Conservation (phyloP, 2,329 filamentous ascomycete genomes). For the Penicillium sp. region DNA sequence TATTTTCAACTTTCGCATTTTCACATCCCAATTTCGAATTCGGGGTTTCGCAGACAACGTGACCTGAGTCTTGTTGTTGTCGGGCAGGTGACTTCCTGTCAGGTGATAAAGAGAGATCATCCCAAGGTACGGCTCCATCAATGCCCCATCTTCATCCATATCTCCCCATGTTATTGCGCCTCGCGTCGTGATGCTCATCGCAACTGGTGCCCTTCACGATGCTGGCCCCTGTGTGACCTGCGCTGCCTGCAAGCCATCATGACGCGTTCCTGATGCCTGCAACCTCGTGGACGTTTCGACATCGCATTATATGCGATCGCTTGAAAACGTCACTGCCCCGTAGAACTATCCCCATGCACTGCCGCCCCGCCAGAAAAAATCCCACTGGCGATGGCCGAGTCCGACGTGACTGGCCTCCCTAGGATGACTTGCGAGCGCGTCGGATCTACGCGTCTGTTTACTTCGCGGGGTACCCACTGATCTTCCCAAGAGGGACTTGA, state of each 20-base stretch:
- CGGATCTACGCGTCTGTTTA: constrained; percentile 30
- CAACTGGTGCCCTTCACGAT: constrained; percentile 13
- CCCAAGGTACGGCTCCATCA: constrained; percentile 35
- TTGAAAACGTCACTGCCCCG: not conserved
- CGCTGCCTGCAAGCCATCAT: constrained; percentile 26
- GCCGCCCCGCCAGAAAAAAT: not conserved
- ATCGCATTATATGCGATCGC: not conserved
- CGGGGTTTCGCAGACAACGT: constrained; percentile 28
- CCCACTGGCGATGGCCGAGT: not conserved
- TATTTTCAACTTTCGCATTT: constrained; percentile 19
- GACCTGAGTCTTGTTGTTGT: constrained; percentile 37
- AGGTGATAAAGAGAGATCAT: constrained; percentile 44
- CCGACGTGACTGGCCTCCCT: constrained; percentile 1
- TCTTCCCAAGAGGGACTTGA: constrained; percentile 12
- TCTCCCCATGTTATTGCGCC: constrained; percentile 14
- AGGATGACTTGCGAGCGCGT: constrained; percentile 24
- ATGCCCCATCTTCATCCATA: constrained; percentile 16
- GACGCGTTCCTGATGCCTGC: constrained; percentile 29
- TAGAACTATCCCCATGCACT: constrained; percentile 2
- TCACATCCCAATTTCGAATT: constrained; percentile 28
- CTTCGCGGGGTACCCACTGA: constrained; percentile 15
- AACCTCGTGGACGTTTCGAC: not conserved
- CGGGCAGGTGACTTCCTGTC: constrained; percentile 45
- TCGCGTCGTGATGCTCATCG: constrained; percentile 16
- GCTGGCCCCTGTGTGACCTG: constrained; percentile 22